Percentiles rank a stretch among this genome's conserved stretches.
phyloP scores from a whole-genome alignment of 2,329 filamentous ascomycete species.

The Fusarium sp. region DNA sequence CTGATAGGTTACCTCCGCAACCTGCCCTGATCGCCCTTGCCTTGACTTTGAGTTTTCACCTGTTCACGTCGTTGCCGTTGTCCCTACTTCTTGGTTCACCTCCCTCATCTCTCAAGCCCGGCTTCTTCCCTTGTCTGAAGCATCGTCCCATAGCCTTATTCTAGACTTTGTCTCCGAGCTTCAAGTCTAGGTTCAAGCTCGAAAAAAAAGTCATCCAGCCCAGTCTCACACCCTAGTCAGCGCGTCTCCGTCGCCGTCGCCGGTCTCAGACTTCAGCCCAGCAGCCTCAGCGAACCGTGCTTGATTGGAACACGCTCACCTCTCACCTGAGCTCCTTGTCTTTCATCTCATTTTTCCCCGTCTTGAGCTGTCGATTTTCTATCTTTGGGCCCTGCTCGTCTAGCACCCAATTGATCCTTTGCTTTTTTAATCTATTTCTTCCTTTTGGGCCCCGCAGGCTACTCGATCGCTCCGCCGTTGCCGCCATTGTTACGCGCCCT shows the following conservation, averaged over 20 bases:
- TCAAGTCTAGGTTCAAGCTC: neutral
- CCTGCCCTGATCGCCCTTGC: constrained; percentile 18
- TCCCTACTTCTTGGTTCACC: constrained; percentile 16
- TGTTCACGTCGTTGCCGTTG: neutral
- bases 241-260: constrained; percentile 37
- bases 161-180: constrained; percentile 8
- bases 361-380: too few relatives aligned
- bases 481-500: constrained; percentile 26
- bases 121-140: constrained; percentile 8
- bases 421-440: neutral
- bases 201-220: neutral
- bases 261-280: constrained; percentile 50
- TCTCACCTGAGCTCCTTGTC: constrained; percentile 21
- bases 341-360: constrained; percentile 8
- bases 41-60: constrained; percentile 16
- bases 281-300: constrained; percentile 38
- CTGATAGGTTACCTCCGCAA: constrained; percentile 23
- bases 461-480: constrained; percentile 16
- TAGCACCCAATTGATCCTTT: neutral
- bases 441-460: neutral
- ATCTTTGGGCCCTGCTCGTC: too few relatives aligned
- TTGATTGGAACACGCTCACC: constrained; percentile 30
- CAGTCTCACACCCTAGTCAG: constrained; percentile 10
- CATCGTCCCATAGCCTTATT: constrained; percentile 10
- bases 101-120: constrained; percentile 2